Percentiles rank a stretch among this genome's conserved stretches.
phyloP scores from a whole-genome alignment of 129 eudicot genomes.

The Apium graveolens region DNA sequence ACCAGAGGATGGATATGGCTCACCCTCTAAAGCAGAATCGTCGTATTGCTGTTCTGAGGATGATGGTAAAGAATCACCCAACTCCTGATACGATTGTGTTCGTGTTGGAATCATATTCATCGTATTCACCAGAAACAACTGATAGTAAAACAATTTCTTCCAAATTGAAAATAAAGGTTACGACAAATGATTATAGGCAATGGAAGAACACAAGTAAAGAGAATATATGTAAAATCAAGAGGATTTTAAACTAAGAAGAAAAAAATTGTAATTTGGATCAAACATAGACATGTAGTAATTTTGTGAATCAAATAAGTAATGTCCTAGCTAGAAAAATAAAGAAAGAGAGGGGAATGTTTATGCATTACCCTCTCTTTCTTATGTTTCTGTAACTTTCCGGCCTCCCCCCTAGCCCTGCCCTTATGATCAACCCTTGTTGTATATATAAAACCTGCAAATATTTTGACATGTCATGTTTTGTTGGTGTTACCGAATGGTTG shows the following conservation, averaged over 20 bases:
- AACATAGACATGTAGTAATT: not conserved
- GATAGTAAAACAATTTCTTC: not conserved
- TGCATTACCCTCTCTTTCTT: slow-evolving; percentile 15
- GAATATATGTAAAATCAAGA: not conserved
- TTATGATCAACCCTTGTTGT: not conserved
- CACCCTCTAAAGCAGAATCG: slow-evolving; percentile 51
- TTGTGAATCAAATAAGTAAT: not conserved
- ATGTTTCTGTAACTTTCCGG: slow-evolving; percentile 4
- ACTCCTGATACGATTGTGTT: slow-evolving; percentile 23
- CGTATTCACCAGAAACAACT: too few species aligned
- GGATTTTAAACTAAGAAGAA: slow-evolving; percentile 2
- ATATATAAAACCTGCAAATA: not conserved
- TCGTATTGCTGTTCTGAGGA: slow-evolving; percentile 15
- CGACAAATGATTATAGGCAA: not conserved
- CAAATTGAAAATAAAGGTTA: not conserved
- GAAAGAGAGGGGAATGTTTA: slow-evolving; percentile 23
- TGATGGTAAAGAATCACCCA: slow-evolving; percentile 3
- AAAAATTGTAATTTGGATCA: not conserved
- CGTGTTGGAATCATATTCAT: slow-evolving; percentile 27
- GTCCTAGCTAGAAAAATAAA: slow-evolving; percentile 21
- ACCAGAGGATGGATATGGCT: not conserved
- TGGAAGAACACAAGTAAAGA: not conserved
- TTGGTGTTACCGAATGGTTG: slow-evolving; percentile 15
- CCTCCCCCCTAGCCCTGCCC: not conserved
- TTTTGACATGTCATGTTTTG: not conserved